A percentile compares a stretch with the other conserved stretches of the same genome.
Evolutionary conservation across 352 stramenopile species (phyloP).

Genomic region (Pythium apleroticum): DNA sequence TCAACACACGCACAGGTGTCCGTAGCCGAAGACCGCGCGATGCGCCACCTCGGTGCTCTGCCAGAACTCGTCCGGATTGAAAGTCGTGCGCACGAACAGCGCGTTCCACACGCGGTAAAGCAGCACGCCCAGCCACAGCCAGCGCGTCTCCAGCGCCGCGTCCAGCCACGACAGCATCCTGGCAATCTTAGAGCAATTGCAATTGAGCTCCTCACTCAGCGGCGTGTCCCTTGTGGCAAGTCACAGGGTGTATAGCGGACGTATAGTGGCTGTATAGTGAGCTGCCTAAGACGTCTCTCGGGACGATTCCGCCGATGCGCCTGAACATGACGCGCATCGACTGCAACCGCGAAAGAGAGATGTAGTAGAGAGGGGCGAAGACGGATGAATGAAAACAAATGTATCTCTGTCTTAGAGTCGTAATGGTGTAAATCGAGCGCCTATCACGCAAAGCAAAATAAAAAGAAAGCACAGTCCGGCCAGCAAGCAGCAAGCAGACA

Average conservation of each 20-base stretch:
- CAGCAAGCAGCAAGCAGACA: background rate
- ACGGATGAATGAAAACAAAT: background rate
- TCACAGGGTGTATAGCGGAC: background rate
- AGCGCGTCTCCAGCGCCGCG: constrained; percentile 21
- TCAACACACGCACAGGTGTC: constrained; percentile 77
- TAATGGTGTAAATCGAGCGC: constrained; percentile 11
- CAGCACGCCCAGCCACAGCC: constrained; percentile 50
- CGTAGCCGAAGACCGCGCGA: constrained; percentile 84
- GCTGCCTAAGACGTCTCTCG: no score
- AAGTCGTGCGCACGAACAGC: constrained; percentile 82
- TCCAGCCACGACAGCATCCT: constrained; percentile 21
- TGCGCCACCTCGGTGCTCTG: constrained; percentile 88
- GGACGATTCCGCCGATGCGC: no score
- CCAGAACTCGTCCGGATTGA: constrained; percentile 91
- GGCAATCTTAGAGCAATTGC: background rate
- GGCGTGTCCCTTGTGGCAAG: background rate
- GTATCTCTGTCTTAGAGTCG: constrained; percentile 5
- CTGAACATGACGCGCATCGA: no score
- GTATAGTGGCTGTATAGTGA: background rate
- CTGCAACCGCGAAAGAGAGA: no score
- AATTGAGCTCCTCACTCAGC: background rate
- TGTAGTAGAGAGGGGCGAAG: background rate
- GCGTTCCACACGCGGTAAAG: constrained; percentile 79
- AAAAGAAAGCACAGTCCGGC: background rate
- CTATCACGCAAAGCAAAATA: constrained; percentile 4